Base-by-base conservation (phyloP, 495 filamentous ascomycete species). In the Podospora didyma region DNA sequence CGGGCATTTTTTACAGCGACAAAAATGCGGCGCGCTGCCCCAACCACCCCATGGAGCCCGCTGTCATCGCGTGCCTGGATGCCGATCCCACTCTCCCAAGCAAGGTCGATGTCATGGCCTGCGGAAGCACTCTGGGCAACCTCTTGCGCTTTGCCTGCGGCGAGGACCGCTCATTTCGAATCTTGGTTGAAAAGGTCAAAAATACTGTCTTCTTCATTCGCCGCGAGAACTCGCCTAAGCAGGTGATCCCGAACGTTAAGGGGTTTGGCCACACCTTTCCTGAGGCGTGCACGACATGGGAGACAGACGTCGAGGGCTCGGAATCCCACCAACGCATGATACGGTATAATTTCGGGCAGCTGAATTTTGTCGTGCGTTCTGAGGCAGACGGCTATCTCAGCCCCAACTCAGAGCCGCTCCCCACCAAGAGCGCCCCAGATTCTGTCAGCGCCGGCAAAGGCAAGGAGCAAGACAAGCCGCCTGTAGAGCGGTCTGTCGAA, bases 181-280 rank as follows among this genome's bases (percentile, higher is more conserved):
- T 88, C 52, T 63, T 80, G 20, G 74, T 86, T 23, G 82, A 89
- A 42, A 74, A 75, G 4, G 60, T 88, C 37, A 82, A 80, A 10
- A 73, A 78, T 24, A 86, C 85, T 0, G 73, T 87, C 14, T 85
- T 89, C 63, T 77, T 89, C 46, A 62, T 84, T 35, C 79, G 85
- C 22, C 72, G 74, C 20, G 82, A 85, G 49, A 85, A 81, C 50
- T 76, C 74, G 1, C 83, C 84, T 0, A 78, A 63, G 0, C 72
- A 78, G 46, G 16, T 71, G 4, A 84, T 89, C 26, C 60, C 66
- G 2, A 73, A 72, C 49, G 69, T 89, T 3, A 52, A 53, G 6
- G 87, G 85, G 0, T 89, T 74, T 62, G 86, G 86, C 7, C 83
- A 87, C 63, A 77, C 80, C 1, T 89, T 89, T 63, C 77, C 83